These are phyloP conservation scores for Nephelium lappaceum DNA, from an alignment of 345 rosid genomes.

Conservation along the genomic window DNA sequence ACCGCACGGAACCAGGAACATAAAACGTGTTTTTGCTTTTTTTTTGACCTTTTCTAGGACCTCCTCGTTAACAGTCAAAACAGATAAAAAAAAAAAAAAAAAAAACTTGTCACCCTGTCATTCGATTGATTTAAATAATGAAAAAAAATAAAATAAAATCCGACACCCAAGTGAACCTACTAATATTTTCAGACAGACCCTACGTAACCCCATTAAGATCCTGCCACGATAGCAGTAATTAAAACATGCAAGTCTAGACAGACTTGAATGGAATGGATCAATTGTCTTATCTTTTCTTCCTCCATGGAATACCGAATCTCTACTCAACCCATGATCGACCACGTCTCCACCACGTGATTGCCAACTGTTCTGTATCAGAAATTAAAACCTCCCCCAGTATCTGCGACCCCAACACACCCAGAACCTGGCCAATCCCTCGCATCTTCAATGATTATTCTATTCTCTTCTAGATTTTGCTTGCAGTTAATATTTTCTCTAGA, in stretches of 20 bases:
- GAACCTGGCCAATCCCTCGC: background rate
- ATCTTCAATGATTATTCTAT: background rate
- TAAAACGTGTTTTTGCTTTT: too few relatives aligned
- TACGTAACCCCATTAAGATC: background rate
- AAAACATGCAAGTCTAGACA: background rate
- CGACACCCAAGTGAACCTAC: too few relatives aligned
- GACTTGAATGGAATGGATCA: background rate
- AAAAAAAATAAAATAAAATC: too few relatives aligned
- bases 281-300: background rate
- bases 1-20: too few relatives aligned
- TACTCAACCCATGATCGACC: background rate
- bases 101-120: too few relatives aligned
- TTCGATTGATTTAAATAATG: too few relatives aligned
- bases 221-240: background rate
- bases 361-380: background rate
- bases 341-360: background rate
- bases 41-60: too few relatives aligned
- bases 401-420: background rate
- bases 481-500: background rate
- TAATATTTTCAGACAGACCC: background rate
- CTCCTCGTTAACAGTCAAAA: too few relatives aligned
- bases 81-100: too few relatives aligned
- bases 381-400: background rate
- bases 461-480: background rate
- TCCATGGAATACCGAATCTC: background rate